A percentile compares a stretch with the other conserved stretches of the same genome.
Evolutionary conservation across 2,329 filamentous ascomycete species (phyloP).

Genomic region (Talaromyces sp.): DNA sequence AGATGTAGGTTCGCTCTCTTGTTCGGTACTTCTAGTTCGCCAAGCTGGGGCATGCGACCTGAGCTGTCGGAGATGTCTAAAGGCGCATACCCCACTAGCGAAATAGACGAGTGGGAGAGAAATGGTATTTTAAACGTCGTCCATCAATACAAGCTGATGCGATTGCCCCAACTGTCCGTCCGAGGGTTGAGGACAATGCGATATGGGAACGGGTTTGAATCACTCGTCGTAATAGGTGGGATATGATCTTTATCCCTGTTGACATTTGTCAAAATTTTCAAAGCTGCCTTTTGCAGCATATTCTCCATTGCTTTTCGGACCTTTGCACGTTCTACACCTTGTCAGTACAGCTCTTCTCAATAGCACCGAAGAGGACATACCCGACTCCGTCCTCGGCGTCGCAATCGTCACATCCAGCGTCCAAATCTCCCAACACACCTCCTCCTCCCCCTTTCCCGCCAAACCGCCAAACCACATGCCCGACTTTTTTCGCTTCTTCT

Average conservation of each 20-base stretch:
- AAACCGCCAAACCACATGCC: slow-evolving; percentile 64
- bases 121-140: neutral
- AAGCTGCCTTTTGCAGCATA: slow-evolving; percentile 78
- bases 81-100: neutral
- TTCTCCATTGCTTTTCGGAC: slow-evolving; percentile 89
- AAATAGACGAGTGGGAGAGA: neutral
- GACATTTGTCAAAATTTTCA: slow-evolving; percentile 85
- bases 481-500: slow-evolving; percentile 80
- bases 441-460: slow-evolving; percentile 70
- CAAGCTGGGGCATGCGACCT: neutral
- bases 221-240: slow-evolving; percentile 89
- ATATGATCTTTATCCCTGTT: slow-evolving; percentile 94
- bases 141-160: slow-evolving; percentile 70
- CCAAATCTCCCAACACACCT: slow-evolving; percentile 97
- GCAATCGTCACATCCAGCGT: slow-evolving; percentile 90
- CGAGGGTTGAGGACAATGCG: slow-evolving; percentile 87
- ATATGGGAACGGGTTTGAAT: slow-evolving; percentile 91
- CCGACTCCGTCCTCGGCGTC: slow-evolving; percentile 81
- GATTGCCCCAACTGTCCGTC: slow-evolving; percentile 72
- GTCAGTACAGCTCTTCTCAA: neutral
- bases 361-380: slow-evolving; percentile 51
- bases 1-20: neutral
- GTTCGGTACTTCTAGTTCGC: neutral
- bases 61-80: neutral
- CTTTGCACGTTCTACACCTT: slow-evolving; percentile 70